A percentile compares a stretch with the other conserved stretches of the same genome.
Conservation (phyloP, 1,139 yeast genomes). For the Taiozyma onychis region DNA sequence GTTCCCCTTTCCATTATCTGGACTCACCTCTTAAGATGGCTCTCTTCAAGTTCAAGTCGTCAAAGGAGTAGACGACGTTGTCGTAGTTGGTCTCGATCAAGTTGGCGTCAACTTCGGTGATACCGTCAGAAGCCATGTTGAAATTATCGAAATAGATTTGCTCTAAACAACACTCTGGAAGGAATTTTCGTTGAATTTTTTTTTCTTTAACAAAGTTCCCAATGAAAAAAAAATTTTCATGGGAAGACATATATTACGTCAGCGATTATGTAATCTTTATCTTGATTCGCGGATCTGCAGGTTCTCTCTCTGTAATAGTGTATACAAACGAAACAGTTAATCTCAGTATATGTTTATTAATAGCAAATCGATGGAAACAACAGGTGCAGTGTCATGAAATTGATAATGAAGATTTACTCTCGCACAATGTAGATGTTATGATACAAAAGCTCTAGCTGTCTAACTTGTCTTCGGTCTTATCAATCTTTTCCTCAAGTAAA, state of each 20-base stretch:
- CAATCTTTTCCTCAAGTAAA: background rate
- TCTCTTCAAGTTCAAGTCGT: slow-evolving; percentile 79
- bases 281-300: background rate
- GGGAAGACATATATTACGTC: background rate
- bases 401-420: background rate
- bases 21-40: slow-evolving; percentile 64
- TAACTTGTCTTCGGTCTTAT: background rate
- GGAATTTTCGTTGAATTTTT: background rate
- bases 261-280: background rate
- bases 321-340: background rate
- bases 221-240: background rate
- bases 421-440: background rate
- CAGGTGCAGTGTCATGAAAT: background rate
- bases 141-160: background rate
- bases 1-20: background rate
- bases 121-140: slow-evolving; percentile 40
- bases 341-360: background rate
- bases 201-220: background rate
- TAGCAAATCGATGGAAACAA: background rate
- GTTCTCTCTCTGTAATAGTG: background rate
- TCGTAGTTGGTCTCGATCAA: slow-evolving; percentile 96
- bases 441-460: background rate
- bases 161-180: background rate
- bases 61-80: slow-evolving; percentile 86
- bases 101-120: slow-evolving; percentile 77